These are phyloP conservation scores for Thalassiosira profunda DNA, from an alignment of 108 stramenopile species.

Conservation along the genomic window DNA sequence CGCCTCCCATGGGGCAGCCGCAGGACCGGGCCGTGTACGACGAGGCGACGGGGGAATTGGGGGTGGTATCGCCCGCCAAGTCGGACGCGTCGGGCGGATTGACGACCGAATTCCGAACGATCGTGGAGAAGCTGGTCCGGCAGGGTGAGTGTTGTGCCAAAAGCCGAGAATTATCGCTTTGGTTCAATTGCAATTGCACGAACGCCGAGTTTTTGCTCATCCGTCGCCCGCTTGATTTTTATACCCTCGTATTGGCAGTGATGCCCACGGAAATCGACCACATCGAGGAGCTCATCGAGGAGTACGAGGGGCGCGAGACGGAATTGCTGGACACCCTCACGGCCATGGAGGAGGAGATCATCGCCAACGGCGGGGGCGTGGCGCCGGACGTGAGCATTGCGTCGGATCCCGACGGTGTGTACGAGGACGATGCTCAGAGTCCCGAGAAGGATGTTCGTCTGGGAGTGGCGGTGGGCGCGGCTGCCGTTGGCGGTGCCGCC, in stretches of 20 bases:
- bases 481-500: not conserved
- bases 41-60: not conserved
- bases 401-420: not conserved
- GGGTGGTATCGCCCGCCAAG: too few relatives aligned
- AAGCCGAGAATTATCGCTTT: not conserved
- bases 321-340: constrained; percentile 24
- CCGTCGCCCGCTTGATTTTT: not conserved
- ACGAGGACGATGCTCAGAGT: not conserved
- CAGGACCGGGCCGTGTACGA: not conserved
- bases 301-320: constrained; percentile 22
- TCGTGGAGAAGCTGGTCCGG: constrained; percentile 14
- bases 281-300: constrained; percentile 22
- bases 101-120: constrained; percentile 6
- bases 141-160: constrained; percentile 13
- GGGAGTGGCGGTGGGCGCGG: too few relatives aligned
- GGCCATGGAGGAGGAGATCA: constrained; percentile 15
- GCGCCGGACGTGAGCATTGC: not conserved
- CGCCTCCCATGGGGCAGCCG: too few relatives aligned
- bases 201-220: not conserved
- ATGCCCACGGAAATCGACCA: constrained; percentile 26
- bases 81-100: too few relatives aligned
- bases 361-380: too few relatives aligned
- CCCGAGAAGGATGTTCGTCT: not conserved
- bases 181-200: too few relatives aligned
- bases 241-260: not conserved